phyloP scores from a whole-genome alignment of 495 filamentous ascomycete genomes.

The Jackrogersella multiformis region DNA sequence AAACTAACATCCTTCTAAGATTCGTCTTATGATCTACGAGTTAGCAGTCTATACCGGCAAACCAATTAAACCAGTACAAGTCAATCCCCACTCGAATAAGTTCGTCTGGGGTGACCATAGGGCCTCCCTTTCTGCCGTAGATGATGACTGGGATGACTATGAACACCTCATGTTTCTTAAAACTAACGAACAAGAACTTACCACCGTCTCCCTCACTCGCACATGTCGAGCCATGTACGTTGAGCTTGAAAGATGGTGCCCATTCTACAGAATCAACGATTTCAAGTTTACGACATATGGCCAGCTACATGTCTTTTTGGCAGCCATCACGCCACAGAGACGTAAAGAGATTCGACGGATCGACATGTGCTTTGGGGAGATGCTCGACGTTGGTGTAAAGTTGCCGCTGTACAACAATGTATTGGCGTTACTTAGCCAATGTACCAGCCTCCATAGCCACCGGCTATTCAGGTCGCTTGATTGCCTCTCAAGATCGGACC shows the following conservation, averaged over 20 bases:
- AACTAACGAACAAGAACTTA: neutral
- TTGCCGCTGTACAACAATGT: neutral
- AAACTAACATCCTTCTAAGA: constrained; percentile 13
- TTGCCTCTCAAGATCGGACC: too few species aligned
- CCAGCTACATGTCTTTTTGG: neutral
- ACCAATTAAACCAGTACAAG: neutral
- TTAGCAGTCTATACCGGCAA: neutral
- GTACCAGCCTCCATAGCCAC: neutral
- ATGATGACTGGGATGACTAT: neutral
- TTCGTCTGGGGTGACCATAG: constrained; percentile 1
- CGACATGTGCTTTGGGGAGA: too few species aligned
- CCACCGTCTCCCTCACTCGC: neutral
- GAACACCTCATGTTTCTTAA: neutral
- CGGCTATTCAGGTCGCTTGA: too few species aligned
- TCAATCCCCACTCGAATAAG: constrained; percentile 4
- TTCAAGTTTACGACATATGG: neutral
- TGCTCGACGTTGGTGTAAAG: too few species aligned
- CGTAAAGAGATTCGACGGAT: constrained; percentile 6
- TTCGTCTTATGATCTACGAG: constrained; percentile 25
- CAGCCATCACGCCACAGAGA: neutral
- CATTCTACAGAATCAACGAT: constrained; percentile 15
- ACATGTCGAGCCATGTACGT: constrained; percentile 21
- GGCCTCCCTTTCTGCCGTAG: too few species aligned
- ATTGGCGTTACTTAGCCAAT: neutral
- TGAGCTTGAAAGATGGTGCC: constrained; percentile 4